Evolutionary conservation across 2,329 filamentous ascomycete species (phyloP).

Genomic region (Pseudogymnoascus sp.): DNA sequence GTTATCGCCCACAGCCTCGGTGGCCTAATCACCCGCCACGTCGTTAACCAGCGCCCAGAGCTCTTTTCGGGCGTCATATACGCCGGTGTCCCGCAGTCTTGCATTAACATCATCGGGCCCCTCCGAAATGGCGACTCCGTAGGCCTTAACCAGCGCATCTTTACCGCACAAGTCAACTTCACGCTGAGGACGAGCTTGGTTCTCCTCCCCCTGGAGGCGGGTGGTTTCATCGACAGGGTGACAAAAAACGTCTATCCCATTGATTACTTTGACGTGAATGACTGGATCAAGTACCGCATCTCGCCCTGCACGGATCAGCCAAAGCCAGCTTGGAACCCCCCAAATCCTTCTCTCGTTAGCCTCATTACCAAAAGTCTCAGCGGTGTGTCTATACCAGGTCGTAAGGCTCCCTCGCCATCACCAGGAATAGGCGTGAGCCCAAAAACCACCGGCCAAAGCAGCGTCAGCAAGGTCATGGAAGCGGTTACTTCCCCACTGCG

Average conservation of each 20-base stretch:
- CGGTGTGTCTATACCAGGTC: conserved; percentile 19
- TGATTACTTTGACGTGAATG: conserved; percentile 72
- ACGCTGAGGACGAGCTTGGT: conserved; percentile 79
- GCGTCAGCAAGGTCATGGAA: not conserved
- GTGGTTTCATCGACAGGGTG: conserved; percentile 60
- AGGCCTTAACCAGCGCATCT: conserved; percentile 75
- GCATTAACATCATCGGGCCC: conserved; percentile 85
- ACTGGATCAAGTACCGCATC: conserved; percentile 70
- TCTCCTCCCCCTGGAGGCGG: conserved; percentile 66
- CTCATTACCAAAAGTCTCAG: conserved; percentile 30
- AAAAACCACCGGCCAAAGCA: not conserved
- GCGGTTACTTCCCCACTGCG: not conserved
- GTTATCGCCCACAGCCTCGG: conserved; percentile 84
- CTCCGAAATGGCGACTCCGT: conserved; percentile 89
- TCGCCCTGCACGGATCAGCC: conserved; percentile 67
- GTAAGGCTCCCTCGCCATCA: conserved; percentile 18
- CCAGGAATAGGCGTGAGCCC: not conserved
- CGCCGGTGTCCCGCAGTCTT: conserved; percentile 75
- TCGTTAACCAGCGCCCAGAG: conserved; percentile 75
- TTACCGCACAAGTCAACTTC: conserved; percentile 91
- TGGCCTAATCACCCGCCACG: conserved; percentile 79
- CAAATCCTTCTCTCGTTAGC: conserved; percentile 22
- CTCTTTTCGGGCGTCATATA: conserved; percentile 81
- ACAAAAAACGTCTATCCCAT: conserved; percentile 74
- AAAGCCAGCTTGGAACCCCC: conserved; percentile 47